These are phyloP conservation scores for Clarireedia monteithiana DNA, from an alignment of 2,329 filamentous ascomycete genomes.

Conservation along the genomic window DNA sequence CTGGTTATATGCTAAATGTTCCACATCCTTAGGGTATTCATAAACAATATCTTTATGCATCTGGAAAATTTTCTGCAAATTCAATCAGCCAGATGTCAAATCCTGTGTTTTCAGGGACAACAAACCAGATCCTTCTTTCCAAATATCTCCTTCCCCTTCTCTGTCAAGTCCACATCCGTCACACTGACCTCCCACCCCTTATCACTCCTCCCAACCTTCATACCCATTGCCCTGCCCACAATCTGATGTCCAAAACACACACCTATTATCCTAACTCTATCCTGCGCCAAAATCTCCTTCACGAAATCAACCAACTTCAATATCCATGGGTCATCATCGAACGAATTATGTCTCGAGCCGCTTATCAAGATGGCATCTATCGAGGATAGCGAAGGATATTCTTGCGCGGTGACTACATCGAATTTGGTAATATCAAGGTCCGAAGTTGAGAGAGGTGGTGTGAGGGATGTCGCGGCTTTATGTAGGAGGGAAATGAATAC, in stretches of 20 bases:
- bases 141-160: constrained; percentile 65
- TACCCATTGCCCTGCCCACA: constrained; percentile 63
- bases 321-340: constrained; percentile 71
- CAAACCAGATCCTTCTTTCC: constrained; percentile 50
- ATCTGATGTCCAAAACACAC: constrained; percentile 89
- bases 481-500: constrained; percentile 57
- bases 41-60: constrained; percentile 79
- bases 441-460: constrained; percentile 34
- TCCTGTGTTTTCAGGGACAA: neutral
- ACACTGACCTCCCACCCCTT: constrained; percentile 79
- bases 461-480: constrained; percentile 42
- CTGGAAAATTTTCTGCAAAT: constrained; percentile 61
- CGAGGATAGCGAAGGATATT: constrained; percentile 65
- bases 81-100: neutral
- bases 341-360: constrained; percentile 67
- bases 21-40: constrained; percentile 51
- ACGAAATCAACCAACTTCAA: constrained; percentile 63
- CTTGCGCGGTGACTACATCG: constrained; percentile 59
- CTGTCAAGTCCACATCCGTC: constrained; percentile 57
- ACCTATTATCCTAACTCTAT: constrained; percentile 63
- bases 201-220: constrained; percentile 56
- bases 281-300: constrained; percentile 47
- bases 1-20: constrained; percentile 56
- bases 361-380: constrained; percentile 80
- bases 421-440: constrained; percentile 41